Percentiles rank a stretch among this genome's conserved stretches.
Conservation (phyloP, 2,329 filamentous ascomycete genomes). For the Pseudofabraea citricarpa region DNA sequence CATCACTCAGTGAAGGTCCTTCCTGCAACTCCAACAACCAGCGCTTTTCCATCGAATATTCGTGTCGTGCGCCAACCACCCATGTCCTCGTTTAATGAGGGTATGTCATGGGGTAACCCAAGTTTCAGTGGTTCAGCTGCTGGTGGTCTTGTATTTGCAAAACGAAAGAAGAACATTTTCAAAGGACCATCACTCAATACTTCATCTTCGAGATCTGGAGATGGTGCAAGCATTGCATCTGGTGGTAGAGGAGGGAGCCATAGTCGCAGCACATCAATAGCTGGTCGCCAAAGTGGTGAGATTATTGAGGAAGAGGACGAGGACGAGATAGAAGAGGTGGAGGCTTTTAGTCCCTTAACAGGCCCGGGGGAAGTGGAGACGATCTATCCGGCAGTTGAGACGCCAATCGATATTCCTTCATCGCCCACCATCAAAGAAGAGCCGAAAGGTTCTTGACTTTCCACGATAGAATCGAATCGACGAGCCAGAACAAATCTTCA, state of each 20-base stretch:
- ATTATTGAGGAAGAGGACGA: constrained; percentile 66
- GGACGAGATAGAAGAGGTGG: constrained; percentile 42
- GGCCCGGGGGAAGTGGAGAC: constrained; percentile 22
- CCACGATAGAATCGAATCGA: no score
- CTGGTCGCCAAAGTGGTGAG: constrained; percentile 65
- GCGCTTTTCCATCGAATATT: constrained; percentile 78
- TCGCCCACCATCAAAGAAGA: no score
- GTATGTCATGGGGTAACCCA: constrained; percentile 42
- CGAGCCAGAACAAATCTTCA: no score
- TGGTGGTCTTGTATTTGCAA: constrained; percentile 70
- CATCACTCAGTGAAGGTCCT: constrained; percentile 94
- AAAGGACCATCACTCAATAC: constrained; percentile 68
- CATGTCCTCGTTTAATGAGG: constrained; percentile 52
- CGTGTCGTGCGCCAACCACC: constrained; percentile 67
- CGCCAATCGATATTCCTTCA: not conserved
- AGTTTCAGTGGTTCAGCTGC: constrained; percentile 55
- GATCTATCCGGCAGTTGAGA: constrained; percentile 13
- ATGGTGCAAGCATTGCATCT: constrained; percentile 24
- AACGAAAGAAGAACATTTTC: constrained; percentile 75
- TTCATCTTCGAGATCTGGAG: constrained; percentile 13
- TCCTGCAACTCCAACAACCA: constrained; percentile 75
- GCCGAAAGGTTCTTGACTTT: no score
- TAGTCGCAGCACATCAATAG: constrained; percentile 57
- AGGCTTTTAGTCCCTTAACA: constrained; percentile 49
- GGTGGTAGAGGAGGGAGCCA: constrained; percentile 28